Percentiles rank a stretch among this genome's conserved stretches.
These are phyloP conservation scores for Pelargonium myrrhifolium DNA, from an alignment of 441 rosid genomes.

Conservation along the genomic window DNA sequence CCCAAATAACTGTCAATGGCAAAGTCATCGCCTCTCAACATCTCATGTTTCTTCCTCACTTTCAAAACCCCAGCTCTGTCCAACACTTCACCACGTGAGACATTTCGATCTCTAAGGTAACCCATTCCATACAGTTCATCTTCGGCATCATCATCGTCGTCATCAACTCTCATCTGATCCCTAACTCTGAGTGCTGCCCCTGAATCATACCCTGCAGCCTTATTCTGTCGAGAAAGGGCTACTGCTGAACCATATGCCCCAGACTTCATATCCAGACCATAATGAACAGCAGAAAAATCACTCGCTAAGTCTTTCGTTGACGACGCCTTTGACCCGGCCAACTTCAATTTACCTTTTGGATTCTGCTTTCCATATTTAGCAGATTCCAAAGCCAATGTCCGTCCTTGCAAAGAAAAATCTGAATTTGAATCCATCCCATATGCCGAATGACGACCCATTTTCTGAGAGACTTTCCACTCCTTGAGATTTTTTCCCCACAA, in stretches of 20 bases:
- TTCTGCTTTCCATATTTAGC: constrained; percentile 55
- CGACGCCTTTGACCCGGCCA: constrained; percentile 39
- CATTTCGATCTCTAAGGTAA: constrained; percentile 39
- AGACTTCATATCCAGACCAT: constrained; percentile 46
- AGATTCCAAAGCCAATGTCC: constrained; percentile 32
- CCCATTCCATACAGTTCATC: constrained; percentile 58
- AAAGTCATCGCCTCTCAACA: constrained; percentile 39
- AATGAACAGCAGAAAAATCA: constrained; percentile 37
- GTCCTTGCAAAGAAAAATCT: constrained; percentile 42
- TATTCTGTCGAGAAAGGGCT: constrained; percentile 37
- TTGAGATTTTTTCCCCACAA: constrained; percentile 52
- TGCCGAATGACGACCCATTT: constrained; percentile 37
- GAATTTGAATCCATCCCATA: constrained; percentile 36
- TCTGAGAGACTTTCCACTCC: constrained; percentile 43
- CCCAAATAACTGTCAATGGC: constrained; percentile 40
- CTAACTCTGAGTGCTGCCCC: constrained; percentile 38
- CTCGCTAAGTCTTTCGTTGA: constrained; percentile 30
- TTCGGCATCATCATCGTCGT: constrained; percentile 49
- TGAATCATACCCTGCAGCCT: constrained; percentile 35
- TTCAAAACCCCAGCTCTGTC: constrained; percentile 44
- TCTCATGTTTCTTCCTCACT: constrained; percentile 49
- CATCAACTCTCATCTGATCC: constrained; percentile 41
- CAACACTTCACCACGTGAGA: constrained; percentile 20
- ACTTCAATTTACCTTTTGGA: constrained; percentile 47
- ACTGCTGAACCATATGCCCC: constrained; percentile 35